A percentile compares a stretch with the other conserved stretches of the same genome.
phyloP scores from a whole-genome alignment of 1,284 basidiomycete genomes.

The Exobasidium cylindrosporum region DNA sequence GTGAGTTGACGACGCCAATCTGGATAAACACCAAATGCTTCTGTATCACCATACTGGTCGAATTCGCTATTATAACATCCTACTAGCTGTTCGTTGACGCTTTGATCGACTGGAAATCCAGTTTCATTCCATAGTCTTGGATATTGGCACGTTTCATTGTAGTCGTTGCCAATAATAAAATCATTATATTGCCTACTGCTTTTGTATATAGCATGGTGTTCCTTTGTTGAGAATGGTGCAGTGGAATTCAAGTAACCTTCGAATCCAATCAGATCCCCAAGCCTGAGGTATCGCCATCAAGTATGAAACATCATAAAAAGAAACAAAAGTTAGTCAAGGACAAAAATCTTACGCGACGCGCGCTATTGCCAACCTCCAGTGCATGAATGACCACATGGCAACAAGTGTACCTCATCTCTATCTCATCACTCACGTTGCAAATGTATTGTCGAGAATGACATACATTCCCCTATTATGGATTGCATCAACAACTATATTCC shows the following conservation, averaged over 20 bases:
- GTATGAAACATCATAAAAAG: too few species aligned
- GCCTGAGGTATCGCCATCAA: too few species aligned
- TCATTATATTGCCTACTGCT: background rate
- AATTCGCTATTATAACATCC: slow-evolving; percentile 4
- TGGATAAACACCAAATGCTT: slow-evolving; percentile 8
- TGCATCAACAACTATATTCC: background rate
- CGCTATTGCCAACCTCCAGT: too few species aligned
- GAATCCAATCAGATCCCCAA: background rate
- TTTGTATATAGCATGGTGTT: background rate
- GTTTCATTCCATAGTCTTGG: slow-evolving; percentile 5
- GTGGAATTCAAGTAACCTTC: slow-evolving; percentile 2
- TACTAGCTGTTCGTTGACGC: background rate
- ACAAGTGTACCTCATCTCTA: too few species aligned
- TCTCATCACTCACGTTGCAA: slow-evolving; percentile 10
- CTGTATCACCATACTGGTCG: slow-evolving; percentile 11
- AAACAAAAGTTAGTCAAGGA: too few species aligned
- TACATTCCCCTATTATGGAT: slow-evolving; percentile 6
- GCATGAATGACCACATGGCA: too few species aligned
- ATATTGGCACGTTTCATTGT: slow-evolving; percentile 3
- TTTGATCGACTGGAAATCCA: slow-evolving; percentile 5
- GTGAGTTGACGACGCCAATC: slow-evolving; percentile 6
- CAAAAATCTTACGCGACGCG: too few species aligned
- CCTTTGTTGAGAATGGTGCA: slow-evolving; percentile 1
- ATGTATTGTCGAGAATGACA: slow-evolving; percentile 4
- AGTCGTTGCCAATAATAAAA: background rate